Base-by-base conservation (phyloP, 768 basidiomycete species). In the Neoboletus magnificus region DNA sequence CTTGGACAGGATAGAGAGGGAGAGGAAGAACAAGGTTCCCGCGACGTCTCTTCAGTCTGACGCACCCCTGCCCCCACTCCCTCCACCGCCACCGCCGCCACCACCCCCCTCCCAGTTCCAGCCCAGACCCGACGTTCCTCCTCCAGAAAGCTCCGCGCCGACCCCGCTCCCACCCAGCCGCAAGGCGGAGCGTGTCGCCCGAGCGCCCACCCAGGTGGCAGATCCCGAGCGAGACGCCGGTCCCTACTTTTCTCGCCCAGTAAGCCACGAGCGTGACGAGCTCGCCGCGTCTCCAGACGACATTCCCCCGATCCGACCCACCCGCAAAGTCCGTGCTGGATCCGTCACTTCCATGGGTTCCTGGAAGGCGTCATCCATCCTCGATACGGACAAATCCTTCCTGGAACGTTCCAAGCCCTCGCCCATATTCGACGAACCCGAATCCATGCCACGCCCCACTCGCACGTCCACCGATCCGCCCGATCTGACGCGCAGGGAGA, bases 1-100 rank as follows among this genome's bases (percentile, higher is more conserved):
- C 57, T 68, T 79, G 71, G 75, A 80, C 54, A 76, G 67, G 62
- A 77, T 81, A 57, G 73, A 83, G 69, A 70, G 69, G 65, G 71
- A 73, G 51, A 61, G 59, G 58, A 72, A 61, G 52, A 54, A 63
- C 52, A 63, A 56, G 58, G 59, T 36, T n/a, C n/a, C 54, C 16
- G 16, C 36, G 11, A 25, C 48, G 0, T 58, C 65, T 20, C 49
- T 58, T 16, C 67, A 52, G 15, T 20, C 48, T 10, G 49, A 53
- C 25, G 50, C 33, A 36, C 48, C 45, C 13, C 60, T 15, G 0
- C 36, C 12, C 2, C 49, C 50, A 1, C 53, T 30, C 0, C 63
- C 43, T 0, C 52, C 54, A 0, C 50, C 52, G 0, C 44, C 55
- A 0, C 64, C 53, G 0, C 59, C 45, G 0, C 56, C 60, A 0